Conservation (phyloP, 495 filamentous ascomycete genomes). For the Evansstolkia leycettana region DNA sequence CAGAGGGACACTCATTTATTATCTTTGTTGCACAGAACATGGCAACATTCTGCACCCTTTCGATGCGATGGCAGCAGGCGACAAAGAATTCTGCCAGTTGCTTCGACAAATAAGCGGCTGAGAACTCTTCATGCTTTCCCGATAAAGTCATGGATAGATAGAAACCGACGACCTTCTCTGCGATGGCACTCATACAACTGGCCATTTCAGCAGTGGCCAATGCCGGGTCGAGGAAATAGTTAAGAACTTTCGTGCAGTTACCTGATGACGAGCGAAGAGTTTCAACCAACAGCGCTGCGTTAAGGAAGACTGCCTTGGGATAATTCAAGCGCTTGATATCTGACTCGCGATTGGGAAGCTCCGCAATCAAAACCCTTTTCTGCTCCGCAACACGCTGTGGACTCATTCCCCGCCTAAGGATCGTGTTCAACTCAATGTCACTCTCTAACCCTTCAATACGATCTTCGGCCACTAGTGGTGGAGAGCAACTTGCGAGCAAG, state of each 20-base stretch:
- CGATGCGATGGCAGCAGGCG: slow-evolving; percentile 84
- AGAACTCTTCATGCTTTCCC: slow-evolving; percentile 60
- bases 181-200: slow-evolving; percentile 75
- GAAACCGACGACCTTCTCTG: slow-evolving; percentile 54
- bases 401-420: slow-evolving; percentile 70
- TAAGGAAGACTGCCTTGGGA: slow-evolving; percentile 80
- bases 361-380: slow-evolving; percentile 57
- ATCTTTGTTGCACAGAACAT: slow-evolving; percentile 72
- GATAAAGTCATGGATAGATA: slow-evolving; percentile 63
- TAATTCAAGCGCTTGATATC: slow-evolving; percentile 75
- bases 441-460: slow-evolving; percentile 81
- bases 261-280: slow-evolving; percentile 70
- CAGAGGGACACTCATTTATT: slow-evolving; percentile 70
- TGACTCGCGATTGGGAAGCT: slow-evolving; percentile 60
- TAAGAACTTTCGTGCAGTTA: slow-evolving; percentile 74
- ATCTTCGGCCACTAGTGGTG: slow-evolving; percentile 71
- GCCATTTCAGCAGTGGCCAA: slow-evolving; percentile 69
- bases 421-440: slow-evolving; percentile 88
- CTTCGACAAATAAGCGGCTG: slow-evolving; percentile 72
- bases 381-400: slow-evolving; percentile 66
- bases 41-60: slow-evolving; percentile 76
- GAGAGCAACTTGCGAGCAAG: slow-evolving; percentile 72
- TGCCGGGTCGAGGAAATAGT: slow-evolving; percentile 85
- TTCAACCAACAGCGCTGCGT: slow-evolving; percentile 75
- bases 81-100: slow-evolving; percentile 77